A percentile compares a stretch with the other conserved stretches of the same genome.
Evolutionary conservation across 2,329 filamentous ascomycete species (phyloP).

Genomic region (Colletotrichum phormii): DNA sequence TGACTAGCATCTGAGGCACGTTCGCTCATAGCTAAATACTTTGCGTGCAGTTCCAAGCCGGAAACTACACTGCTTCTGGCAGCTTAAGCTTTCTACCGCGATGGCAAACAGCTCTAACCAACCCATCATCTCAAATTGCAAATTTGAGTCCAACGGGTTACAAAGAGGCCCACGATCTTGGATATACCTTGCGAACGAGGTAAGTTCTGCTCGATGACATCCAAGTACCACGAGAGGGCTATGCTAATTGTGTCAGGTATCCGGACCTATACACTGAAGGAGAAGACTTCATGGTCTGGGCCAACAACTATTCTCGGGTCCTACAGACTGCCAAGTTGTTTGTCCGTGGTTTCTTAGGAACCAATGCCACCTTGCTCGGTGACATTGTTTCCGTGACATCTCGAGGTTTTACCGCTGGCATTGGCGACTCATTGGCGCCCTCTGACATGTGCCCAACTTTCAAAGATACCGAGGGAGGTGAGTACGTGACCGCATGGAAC

Average conservation of each 20-base stretch:
- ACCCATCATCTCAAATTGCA: constrained; percentile 66
- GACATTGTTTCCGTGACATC: constrained; percentile 69
- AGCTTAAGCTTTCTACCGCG: constrained; percentile 66
- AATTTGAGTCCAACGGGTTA: constrained; percentile 71
- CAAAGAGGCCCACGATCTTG: constrained; percentile 70
- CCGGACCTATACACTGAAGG: constrained; percentile 62
- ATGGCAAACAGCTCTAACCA: constrained; percentile 69
- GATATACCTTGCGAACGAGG: constrained; percentile 61
- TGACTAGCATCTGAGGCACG: not conserved
- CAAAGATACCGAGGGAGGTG: constrained; percentile 62
- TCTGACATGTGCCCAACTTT: constrained; percentile 74
- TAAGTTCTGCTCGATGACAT: constrained; percentile 28
- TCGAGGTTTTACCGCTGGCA: constrained; percentile 59
- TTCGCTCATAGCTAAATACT: not conserved
- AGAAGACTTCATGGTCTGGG: constrained; percentile 69
- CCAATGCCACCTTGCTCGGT: constrained; percentile 63
- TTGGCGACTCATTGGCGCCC: constrained; percentile 72
- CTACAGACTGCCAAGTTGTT: constrained; percentile 73
- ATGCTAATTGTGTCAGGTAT: constrained; percentile 46
- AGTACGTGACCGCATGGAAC: constrained; percentile 60
- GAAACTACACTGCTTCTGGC: constrained; percentile 64
- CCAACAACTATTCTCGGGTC: constrained; percentile 74
- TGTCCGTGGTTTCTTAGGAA: constrained; percentile 69
- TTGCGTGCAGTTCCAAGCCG: constrained; percentile 59
- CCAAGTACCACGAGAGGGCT: not conserved